Conservation (phyloP, 1,139 yeast species). For the Suhomyces bribrorum region DNA sequence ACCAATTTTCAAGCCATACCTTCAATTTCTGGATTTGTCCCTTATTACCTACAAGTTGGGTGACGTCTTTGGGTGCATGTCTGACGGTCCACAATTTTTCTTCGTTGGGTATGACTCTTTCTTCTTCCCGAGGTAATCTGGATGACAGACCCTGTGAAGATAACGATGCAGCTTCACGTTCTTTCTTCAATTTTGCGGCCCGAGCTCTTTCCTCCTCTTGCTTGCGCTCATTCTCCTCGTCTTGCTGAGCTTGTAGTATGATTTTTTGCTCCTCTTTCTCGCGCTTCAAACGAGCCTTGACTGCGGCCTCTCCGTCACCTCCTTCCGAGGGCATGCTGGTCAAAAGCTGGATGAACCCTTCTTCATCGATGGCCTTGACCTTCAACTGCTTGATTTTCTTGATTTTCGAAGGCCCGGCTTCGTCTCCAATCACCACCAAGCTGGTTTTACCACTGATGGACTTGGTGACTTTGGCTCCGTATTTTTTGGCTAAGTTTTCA, state of each 20-base stretch:
- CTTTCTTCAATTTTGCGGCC: slow-evolving; percentile 1
- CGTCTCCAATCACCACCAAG: slow-evolving; percentile 88
- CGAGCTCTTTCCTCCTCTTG: slow-evolving; percentile 17
- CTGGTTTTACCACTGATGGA: slow-evolving; percentile 85
- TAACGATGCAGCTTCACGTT: not conserved
- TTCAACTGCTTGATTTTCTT: slow-evolving; percentile 71
- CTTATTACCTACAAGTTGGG: slow-evolving; percentile 90
- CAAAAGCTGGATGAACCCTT: slow-evolving; percentile 76
- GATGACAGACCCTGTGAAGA: slow-evolving; percentile 3
- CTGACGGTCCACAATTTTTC: slow-evolving; percentile 88
- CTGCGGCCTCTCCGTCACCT: slow-evolving; percentile 78
- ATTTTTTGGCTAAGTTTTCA: slow-evolving; percentile 73
- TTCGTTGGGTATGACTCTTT: slow-evolving; percentile 37
- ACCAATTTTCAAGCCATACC: slow-evolving; percentile 83
- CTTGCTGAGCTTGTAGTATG: slow-evolving; percentile 49
- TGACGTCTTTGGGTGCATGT: slow-evolving; percentile 77
- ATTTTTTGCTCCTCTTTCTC: slow-evolving; percentile 62
- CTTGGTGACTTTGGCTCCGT: slow-evolving; percentile 93
- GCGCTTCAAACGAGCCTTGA: slow-evolving; percentile 67
- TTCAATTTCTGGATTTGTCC: slow-evolving; percentile 65
- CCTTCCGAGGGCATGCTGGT: slow-evolving; percentile 89
- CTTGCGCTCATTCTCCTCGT: slow-evolving; percentile 23
- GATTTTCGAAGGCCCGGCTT: slow-evolving; percentile 96
- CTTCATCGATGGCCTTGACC: slow-evolving; percentile 82
- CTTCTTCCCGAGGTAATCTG: slow-evolving; percentile 20